These are phyloP conservation scores for Saturnispora zaruensis DNA, from an alignment of 805 yeast species.

Conservation along the genomic window DNA sequence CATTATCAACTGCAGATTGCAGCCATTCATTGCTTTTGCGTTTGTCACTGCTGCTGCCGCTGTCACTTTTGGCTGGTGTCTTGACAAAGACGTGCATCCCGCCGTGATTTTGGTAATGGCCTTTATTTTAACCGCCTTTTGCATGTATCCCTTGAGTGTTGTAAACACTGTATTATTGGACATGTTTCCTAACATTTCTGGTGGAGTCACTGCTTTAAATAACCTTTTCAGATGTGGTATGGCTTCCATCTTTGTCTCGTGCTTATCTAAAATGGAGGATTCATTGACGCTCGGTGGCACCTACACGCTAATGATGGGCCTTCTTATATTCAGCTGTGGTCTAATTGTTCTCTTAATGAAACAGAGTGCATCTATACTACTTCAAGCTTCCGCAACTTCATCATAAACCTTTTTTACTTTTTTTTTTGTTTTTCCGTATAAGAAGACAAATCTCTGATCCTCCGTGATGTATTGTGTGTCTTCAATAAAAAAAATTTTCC, in stretches of 20 bases:
- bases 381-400: background rate
- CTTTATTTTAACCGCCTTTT: conserved; percentile 45
- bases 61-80: conserved; percentile 65
- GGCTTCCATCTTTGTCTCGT: conserved; percentile 62
- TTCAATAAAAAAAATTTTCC: too few relatives aligned
- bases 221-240: conserved; percentile 64
- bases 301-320: conserved; percentile 46
- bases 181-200: conserved; percentile 55
- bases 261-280: conserved; percentile 47
- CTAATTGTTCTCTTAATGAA: background rate
- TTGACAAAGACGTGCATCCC: conserved; percentile 38
- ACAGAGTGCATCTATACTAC: background rate
- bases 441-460: too few relatives aligned
- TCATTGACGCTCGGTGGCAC: conserved; percentile 63
- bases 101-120: conserved; percentile 50
- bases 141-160: conserved; percentile 47
- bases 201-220: conserved; percentile 63
- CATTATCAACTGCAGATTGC: conserved; percentile 3
- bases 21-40: conserved; percentile 11
- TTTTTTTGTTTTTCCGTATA: background rate
- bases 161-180: conserved; percentile 64
- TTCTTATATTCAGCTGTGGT: background rate
- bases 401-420: background rate
- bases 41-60: conserved; percentile 28
- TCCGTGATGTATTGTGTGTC: too few relatives aligned